phyloP scores from a whole-genome alignment of 2,329 filamentous ascomycete species.

The Diaporthe helianthi region DNA sequence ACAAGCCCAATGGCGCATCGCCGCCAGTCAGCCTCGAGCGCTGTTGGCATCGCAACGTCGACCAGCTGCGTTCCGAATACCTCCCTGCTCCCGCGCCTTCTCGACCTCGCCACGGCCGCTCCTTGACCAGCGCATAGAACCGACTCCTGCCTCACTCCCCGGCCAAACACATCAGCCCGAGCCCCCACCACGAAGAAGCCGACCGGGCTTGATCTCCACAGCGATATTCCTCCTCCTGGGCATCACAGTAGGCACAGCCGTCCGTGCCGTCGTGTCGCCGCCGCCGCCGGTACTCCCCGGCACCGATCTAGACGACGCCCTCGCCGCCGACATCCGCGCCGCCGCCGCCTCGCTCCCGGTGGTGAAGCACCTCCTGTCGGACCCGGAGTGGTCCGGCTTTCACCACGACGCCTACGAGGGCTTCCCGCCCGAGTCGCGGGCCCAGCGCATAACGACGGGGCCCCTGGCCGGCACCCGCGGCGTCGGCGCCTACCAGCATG shows the following conservation, averaged over 20 bases:
- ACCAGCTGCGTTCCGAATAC: neutral
- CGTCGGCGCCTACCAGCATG: conserved; percentile 60
- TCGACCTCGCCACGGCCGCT: conserved; percentile 1
- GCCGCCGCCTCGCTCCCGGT: conserved; percentile 54
- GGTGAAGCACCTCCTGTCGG: conserved; percentile 53
- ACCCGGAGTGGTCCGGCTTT: conserved; percentile 42
- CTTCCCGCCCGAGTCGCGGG: neutral
- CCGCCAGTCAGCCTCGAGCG: neutral
- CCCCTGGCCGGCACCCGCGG: conserved; percentile 51
- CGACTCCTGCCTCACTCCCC: neutral
- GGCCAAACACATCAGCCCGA: neutral
- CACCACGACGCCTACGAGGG: conserved; percentile 31
- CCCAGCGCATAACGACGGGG: conserved; percentile 49
- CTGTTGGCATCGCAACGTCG: neutral
- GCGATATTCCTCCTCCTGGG: conserved; percentile 52
- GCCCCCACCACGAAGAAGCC: conserved; percentile 34
- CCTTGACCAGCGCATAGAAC: neutral
- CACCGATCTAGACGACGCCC: conserved; percentile 49
- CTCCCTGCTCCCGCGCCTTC: neutral
- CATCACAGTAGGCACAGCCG: conserved; percentile 46
- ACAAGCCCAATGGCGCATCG: conserved; percentile 20
- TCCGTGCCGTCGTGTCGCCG: conserved; percentile 51
- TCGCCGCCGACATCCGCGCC: conserved; percentile 49
- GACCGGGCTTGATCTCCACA: conserved; percentile 40
- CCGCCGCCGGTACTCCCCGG: conserved; percentile 49